Evolutionary conservation across 2,329 filamentous ascomycete genomes (phyloP).

Genomic region (Pseudocercospora vitis): DNA sequence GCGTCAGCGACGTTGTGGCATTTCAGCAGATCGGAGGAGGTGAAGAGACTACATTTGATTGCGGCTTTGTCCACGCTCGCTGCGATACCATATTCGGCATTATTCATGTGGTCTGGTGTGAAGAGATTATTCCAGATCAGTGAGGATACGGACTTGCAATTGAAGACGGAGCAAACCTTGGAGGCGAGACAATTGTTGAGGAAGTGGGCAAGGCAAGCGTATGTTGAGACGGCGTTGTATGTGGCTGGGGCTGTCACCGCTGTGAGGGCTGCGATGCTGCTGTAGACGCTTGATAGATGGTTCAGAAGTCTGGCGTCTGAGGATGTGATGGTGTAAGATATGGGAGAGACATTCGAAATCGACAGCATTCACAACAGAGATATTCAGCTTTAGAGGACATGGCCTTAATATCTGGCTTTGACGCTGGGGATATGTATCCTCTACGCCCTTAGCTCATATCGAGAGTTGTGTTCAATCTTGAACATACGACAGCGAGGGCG

Average conservation of each 20-base stretch:
- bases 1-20: conserved; percentile 1
- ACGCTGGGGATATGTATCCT: too few relatives aligned
- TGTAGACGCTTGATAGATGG: not conserved
- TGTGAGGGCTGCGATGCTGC: conserved; percentile 14
- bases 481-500: too few relatives aligned
- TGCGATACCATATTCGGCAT: conserved; percentile 1
- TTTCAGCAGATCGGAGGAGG: not conserved
- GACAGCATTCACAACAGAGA: too few relatives aligned
- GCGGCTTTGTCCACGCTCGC: not conserved
- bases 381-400: too few relatives aligned
- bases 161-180: conserved; percentile 21
- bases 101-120: conserved; percentile 16
- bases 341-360: not conserved
- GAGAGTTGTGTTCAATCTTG: too few relatives aligned
- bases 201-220: conserved; percentile 16
- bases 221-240: conserved; percentile 10
- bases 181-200: conserved; percentile 21
- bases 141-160: conserved; percentile 12
- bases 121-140: conserved; percentile 22
- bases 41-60: conserved; percentile 1
- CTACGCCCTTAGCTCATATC: too few relatives aligned
- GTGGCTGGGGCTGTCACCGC: conserved; percentile 12
- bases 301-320: not conserved
- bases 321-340: not conserved
- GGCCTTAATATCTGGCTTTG: too few relatives aligned